Evolutionary conservation across 2,329 filamentous ascomycete species (phyloP), one percentile per base, ranked within the genome.

Genomic region (Lecanicillium sp.): DNA sequence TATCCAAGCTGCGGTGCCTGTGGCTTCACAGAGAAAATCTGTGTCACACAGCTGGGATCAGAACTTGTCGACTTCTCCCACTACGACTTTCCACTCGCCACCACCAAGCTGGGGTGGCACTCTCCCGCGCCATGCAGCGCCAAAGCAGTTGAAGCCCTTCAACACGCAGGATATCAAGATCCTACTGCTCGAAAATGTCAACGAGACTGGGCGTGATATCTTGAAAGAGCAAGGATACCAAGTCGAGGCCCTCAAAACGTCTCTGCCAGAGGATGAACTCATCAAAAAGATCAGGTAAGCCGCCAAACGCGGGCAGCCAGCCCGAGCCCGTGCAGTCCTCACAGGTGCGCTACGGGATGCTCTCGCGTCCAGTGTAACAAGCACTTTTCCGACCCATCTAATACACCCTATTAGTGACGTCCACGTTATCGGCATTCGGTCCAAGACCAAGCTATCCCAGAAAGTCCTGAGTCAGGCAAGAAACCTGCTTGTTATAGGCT

Each of bases 151-250:
- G 50, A 96, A 96, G 69, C 92, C 92, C 13, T 98, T 98, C 66
- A 83, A 90, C 58, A 92, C 88, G 17, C 81, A 90, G 57, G 90
- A 97, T 58, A 88, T 98, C 66, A 97, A 96, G 69, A 94, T 98
- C 41, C 68, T 98, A 41, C 74, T 98, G 14, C 71, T 98, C 22
- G 92, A 98, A 61, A 98, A 97, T 64, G 86, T 98, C 56, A 98
- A 98, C 61, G 71, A 87, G 64, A 87, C 87, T 17, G 92, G 92
- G 12, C 77, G 80, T 53, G 81, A 94, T 33, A 89, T 96, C 41
- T 71, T 98, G 42, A 77, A 67, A 42, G 72, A 69, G 41, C 89
- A 98, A 64, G 92, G 92, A 43, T 98, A 98, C 62, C 92, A 98
- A 64, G 92, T 98, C 25, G 92, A 98, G 65, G 77, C 80, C 36